Percentiles rank a stretch among this genome's conserved stretches.
These are phyloP conservation scores for Diversispora epigaea DNA, from an alignment of 192 early-diverging fungal species.

Conservation along the genomic window DNA sequence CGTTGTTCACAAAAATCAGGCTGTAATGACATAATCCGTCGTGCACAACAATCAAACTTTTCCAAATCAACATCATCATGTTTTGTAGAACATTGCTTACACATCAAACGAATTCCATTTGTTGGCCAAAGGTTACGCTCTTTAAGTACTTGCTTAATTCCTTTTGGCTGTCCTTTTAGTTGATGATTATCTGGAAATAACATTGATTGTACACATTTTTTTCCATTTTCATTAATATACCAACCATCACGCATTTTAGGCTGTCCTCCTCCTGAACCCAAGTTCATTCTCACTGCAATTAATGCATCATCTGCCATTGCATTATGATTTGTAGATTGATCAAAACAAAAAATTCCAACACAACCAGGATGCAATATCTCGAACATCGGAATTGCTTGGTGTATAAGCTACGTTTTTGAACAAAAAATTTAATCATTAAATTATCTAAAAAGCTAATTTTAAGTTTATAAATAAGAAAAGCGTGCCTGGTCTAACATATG, in stretches of 20 bases:
- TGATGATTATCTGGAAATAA: constrained; percentile 31
- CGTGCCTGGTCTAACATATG: neutral
- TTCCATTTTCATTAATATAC: neutral
- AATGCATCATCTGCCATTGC: no score
- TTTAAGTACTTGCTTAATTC: constrained; percentile 35
- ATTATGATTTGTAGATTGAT: no score
- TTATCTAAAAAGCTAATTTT: neutral
- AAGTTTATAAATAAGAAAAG: neutral
- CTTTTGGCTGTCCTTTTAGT: constrained; percentile 35
- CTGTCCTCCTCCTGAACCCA: no score
- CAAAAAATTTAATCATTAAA: neutral
- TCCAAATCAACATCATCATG: constrained; percentile 10
- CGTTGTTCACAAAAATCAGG: constrained; percentile 27
- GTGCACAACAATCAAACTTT: neutral
- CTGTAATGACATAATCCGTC: constrained; percentile 4
- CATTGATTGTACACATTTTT: constrained; percentile 28
- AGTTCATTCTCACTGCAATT: no score
- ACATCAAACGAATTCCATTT: constrained; percentile 23
- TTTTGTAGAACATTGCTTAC: constrained; percentile 27
- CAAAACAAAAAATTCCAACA: no score
- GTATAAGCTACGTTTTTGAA: neutral
- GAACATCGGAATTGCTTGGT: constrained; percentile 35
- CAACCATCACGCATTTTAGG: no score
- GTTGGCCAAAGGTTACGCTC: constrained; percentile 34
- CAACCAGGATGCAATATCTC: constrained; percentile 24